phyloP scores from a whole-genome alignment of 192 early-diverging fungal genomes.

The Rhizoclosmatium globosum region DNA sequence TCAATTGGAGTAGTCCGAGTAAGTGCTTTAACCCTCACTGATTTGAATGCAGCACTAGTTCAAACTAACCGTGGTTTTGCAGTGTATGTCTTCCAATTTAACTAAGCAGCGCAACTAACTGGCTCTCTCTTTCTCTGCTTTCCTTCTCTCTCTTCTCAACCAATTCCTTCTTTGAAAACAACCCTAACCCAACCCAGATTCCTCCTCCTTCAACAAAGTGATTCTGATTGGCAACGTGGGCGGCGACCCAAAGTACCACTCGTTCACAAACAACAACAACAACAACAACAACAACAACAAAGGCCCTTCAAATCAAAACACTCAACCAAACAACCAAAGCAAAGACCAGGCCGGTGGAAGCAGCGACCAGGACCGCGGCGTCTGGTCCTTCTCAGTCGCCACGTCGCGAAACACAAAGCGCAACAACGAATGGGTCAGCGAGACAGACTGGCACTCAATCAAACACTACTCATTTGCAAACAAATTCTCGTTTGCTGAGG shows the following conservation, averaged over 20 bases:
- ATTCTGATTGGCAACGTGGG: slow-evolving; percentile 37
- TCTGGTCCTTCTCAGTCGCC: slow-evolving; percentile 35
- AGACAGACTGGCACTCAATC: slow-evolving; percentile 37
- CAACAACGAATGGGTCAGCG: slow-evolving; percentile 31
- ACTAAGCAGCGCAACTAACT: no score
- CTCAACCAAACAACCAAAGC: not conserved
- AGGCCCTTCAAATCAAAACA: not conserved
- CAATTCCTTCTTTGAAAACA: no score
- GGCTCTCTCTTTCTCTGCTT: no score
- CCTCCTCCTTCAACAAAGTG: slow-evolving; percentile 39
- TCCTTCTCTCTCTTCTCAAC: no score
- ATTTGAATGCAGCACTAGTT: no score
- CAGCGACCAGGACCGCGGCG: not conserved
- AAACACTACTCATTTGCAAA: not conserved
- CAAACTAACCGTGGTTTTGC: no score
- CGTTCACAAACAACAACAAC: slow-evolving; percentile 34
- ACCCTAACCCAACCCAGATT: not conserved
- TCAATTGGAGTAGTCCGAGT: no score
- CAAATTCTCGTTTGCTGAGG: slow-evolving; percentile 9
- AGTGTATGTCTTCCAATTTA: no score
- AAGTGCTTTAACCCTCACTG: no score
- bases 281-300: slow-evolving; percentile 25
- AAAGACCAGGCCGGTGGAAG: not conserved
- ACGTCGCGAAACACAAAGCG: slow-evolving; percentile 18
- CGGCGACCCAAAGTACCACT: slow-evolving; percentile 28